phyloP scores from a whole-genome alignment of 2,329 filamentous ascomycete genomes.

The Pyrenophora graminea region DNA sequence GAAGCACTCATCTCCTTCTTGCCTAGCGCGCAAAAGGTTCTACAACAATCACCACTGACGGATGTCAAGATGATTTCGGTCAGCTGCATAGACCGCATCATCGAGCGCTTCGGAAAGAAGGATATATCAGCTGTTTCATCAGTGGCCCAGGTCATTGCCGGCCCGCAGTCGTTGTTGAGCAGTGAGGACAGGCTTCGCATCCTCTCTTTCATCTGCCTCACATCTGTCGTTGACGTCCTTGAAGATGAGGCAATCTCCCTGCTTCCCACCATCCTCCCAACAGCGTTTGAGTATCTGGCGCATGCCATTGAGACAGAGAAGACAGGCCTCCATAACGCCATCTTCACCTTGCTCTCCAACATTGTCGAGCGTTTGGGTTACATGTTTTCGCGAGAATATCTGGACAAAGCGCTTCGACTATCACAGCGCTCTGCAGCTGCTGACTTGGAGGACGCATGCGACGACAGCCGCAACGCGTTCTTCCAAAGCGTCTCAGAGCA shows the following conservation, averaged over 20 bases:
- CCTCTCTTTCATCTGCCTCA: slow-evolving; percentile 85
- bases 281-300: slow-evolving; percentile 71
- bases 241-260: slow-evolving; percentile 84
- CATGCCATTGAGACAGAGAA: slow-evolving; percentile 62
- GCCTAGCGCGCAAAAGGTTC: slow-evolving; percentile 74
- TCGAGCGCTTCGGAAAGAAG: slow-evolving; percentile 94
- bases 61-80: slow-evolving; percentile 84
- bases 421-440: slow-evolving; percentile 73
- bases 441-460: slow-evolving; percentile 63
- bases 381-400: slow-evolving; percentile 77
- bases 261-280: slow-evolving; percentile 74
- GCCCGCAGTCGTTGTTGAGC: slow-evolving; percentile 75
- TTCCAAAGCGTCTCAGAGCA: slow-evolving; percentile 75
- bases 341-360: slow-evolving; percentile 77
- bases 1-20: slow-evolving; percentile 76
- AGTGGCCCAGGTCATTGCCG: slow-evolving; percentile 76
- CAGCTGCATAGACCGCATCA: slow-evolving; percentile 87
- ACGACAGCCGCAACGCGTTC: slow-evolving; percentile 69
- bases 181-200: slow-evolving; percentile 73
- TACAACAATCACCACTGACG: slow-evolving; percentile 72
- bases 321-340: slow-evolving; percentile 75
- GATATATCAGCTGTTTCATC: slow-evolving; percentile 75
- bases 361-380: slow-evolving; percentile 84
- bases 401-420: slow-evolving; percentile 72
- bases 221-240: slow-evolving; percentile 86